Base-by-base conservation (phyloP, 768 basidiomycete species). In the Mycena chlorophos region DNA sequence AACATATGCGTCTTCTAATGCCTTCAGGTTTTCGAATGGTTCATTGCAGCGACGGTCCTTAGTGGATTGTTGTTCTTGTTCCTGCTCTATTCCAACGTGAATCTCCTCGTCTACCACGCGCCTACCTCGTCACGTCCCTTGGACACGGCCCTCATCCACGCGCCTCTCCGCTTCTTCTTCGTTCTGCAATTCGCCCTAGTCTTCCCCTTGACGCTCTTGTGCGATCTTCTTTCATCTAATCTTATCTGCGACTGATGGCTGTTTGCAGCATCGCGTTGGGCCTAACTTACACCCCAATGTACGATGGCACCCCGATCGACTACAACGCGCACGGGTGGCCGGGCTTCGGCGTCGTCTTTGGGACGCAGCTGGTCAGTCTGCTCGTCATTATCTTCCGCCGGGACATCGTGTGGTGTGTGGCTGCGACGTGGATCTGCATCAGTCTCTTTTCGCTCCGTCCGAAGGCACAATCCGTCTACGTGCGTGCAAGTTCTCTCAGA, bases 91-190 rank as follows among this genome's bases (percentile, higher is more conserved):
- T 86, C 91, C 52, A 93, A 94, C 66, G 64, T 93, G 43, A 85
- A 84, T 0, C 78, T 96, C 5, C 74, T 94, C 39, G 72, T 87
- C 16, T 92, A 94, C 65, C 88, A 88, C 45, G 70, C 78, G 0
- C 87, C 88, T 0, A 79, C 74, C 0, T 73, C 73, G 22, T 68
- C 72, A 0, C 79, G 85, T 1, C 91, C 91, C 0, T 69, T 95
- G 37, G 92, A 94, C 68, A 84, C 83, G 29, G 78, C 86, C 0
- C 85, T 95, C 61, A 90, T 97, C 53, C 94, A 97, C 62, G 89
- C 90, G 0, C 95, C 95, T 0, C 75, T 96, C 51, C 79, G 90
- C 2, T 85, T 92, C 56, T 88, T 88, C 67, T 68, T 81, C 37
- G 69, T 78, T 26, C 66, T 86, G 2, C 81, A 83, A 2, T 67